Evolutionary conservation across 345 rosid genomes (phyloP).

Genomic region (Aurinia saxatilis): DNA sequence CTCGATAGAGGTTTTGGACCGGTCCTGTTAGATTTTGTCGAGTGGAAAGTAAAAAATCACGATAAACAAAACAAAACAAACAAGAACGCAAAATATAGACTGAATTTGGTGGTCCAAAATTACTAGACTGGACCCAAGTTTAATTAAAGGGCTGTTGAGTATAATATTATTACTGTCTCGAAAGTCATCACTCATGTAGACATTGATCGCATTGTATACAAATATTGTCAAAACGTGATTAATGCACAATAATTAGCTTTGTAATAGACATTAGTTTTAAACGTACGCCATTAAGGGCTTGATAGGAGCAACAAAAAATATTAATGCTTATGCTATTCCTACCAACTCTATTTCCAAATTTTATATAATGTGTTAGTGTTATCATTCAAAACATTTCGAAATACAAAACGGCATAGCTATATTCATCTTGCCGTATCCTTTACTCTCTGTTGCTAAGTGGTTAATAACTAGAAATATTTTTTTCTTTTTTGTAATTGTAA

Average conservation of each 20-base stretch:
- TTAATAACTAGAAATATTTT: too few species aligned
- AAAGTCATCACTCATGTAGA: not conserved
- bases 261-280: too few species aligned
- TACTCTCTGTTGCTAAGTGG: not conserved
- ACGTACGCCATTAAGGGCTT: too few species aligned
- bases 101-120: not conserved
- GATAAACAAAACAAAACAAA: not conserved
- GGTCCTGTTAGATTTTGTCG: slow-evolving; percentile 1
- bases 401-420: not conserved
- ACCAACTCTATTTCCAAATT: not conserved
- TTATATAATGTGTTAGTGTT: not conserved
- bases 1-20: not conserved
- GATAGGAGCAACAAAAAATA: too few species aligned
- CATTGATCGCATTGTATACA: not conserved
- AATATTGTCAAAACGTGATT: not conserved
- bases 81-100: not conserved
- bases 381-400: not conserved
- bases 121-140: not conserved
- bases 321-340: too few species aligned
- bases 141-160: not conserved
- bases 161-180: not conserved
- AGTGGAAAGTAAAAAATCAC: not conserved
- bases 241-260: not conserved
- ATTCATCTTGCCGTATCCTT: not conserved
- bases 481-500: too few species aligned